Percentiles rank a stretch among this genome's conserved stretches.
These are phyloP conservation scores for Xylariaceae sp. DNA, from an alignment of 2,329 filamentous ascomycete genomes.

Conservation along the genomic window DNA sequence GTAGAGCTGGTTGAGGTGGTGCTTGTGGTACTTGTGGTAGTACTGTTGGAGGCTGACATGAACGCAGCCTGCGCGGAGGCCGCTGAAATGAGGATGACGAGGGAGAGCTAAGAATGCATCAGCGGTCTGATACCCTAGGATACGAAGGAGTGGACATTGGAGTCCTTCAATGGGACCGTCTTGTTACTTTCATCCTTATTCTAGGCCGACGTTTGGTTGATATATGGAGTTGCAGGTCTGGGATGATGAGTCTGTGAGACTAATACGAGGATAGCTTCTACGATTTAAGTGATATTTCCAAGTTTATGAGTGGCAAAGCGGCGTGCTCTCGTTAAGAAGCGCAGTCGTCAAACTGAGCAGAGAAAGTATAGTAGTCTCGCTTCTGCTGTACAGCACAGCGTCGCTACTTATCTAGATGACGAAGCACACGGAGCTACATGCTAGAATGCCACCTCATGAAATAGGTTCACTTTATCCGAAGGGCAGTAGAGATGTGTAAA, in stretches of 20 bases:
- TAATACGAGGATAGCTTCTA: background rate
- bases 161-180: background rate
- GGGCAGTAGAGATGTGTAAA: background rate
- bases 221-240: background rate
- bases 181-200: constrained; percentile 14
- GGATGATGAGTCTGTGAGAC: background rate
- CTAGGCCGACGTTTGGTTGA: background rate
- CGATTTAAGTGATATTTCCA: no score
- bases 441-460: background rate
- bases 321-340: no score
- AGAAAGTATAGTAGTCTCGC: no score
- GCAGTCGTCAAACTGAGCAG: no score
- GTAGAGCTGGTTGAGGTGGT: background rate
- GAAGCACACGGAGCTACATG: background rate
- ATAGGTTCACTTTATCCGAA: constrained; percentile 15
- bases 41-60: constrained; percentile 6
- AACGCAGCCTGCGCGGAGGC: background rate
- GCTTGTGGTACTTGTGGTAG: background rate
- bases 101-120: background rate
- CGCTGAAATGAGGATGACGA: background rate
- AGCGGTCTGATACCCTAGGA: background rate
- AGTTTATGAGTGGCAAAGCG: no score
- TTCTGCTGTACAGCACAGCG: no score
- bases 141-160: background rate
- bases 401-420: no score